Evolutionary conservation across 1,284 basidiomycete species (phyloP), one percentile per base, ranked within the genome.

Genomic region (Ustilago sp.): DNA sequence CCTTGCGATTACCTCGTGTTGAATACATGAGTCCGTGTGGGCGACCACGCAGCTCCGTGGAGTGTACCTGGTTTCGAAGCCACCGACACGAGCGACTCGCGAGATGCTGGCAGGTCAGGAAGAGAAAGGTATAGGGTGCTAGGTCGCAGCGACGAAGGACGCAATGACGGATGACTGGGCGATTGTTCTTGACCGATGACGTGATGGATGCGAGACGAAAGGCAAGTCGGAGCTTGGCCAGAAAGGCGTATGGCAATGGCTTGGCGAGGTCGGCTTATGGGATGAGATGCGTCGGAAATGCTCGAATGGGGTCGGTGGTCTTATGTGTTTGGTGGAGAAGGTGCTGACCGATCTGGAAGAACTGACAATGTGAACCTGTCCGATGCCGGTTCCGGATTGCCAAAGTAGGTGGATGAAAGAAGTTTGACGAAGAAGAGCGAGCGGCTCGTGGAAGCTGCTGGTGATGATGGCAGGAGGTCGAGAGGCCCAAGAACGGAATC

Each of bases 1-100:
- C 64, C 62, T 75, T 75, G 56, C 73, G 73, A 28, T 54, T 64
- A 39, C 64, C 57, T 36, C 64, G 64, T 39, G 62, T 45, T 12
- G 64, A 12, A 11, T 67, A 56, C 70, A 72, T 72, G 31, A 36
- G 28, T 39, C 39, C 62, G 48, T 35, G 47, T 12, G 47, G 36
- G 34, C 52, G 36, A 41, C 38, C 52, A 53, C 51, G 43, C 52
- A 1, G 34, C 39, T 38, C 51, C 39, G 23, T 17, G 32, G 36
- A 36, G 5, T 8, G 5, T 34, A 9, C 35, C 31, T 32, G 23
- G 13, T 23, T 8, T 19, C 48, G 31, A 43, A 19, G 39, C 23
- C 41, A 57, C 55, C 55, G 34, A 15, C 53, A 19, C 39, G 8
- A 34, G 8, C 4, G 55, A 32, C 7, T 8, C 17, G 9, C 39